Evolutionary conservation across 2,329 filamentous ascomycete species (phyloP).

Genomic region (Pyrenochaeta sp.): DNA sequence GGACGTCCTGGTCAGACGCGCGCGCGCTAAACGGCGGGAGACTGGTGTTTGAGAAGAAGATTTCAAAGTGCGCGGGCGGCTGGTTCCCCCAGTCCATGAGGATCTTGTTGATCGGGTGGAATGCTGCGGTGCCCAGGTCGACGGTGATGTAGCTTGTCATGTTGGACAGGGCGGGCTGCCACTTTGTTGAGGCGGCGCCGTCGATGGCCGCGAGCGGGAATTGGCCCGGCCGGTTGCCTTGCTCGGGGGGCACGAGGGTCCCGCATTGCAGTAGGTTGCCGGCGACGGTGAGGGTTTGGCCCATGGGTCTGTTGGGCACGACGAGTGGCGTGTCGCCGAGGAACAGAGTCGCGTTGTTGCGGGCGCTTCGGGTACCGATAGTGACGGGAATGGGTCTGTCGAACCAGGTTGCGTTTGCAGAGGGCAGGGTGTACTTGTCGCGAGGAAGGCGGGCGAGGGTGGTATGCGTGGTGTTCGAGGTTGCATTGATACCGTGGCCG

Average conservation of each 20-base stretch:
- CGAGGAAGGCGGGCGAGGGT: constrained; percentile 61
- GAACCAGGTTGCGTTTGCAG: constrained; percentile 63
- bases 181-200: constrained; percentile 70
- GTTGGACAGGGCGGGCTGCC: constrained; percentile 66
- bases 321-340: constrained; percentile 61
- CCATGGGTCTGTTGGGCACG: constrained; percentile 66
- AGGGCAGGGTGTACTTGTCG: constrained; percentile 53
- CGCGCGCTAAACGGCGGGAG: constrained; percentile 28
- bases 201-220: constrained; percentile 73
- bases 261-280: constrained; percentile 72
- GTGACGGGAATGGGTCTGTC: constrained; percentile 65
- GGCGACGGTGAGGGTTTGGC: constrained; percentile 60
- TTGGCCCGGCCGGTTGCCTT: constrained; percentile 66
- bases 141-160: constrained; percentile 64
- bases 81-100: constrained; percentile 67
- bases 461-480: constrained; percentile 70
- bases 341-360: constrained; percentile 46
- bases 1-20: constrained; percentile 10
- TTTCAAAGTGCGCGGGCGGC: constrained; percentile 61
- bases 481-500: constrained; percentile 68
- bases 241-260: constrained; percentile 50
- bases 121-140: constrained; percentile 50
- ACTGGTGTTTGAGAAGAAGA: constrained; percentile 63
- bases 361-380: constrained; percentile 54
- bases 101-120: constrained; percentile 57